Evolutionary conservation across 441 rosid genomes (phyloP), one percentile per base, ranked within the genome.

Genomic region (Melastoma candidum): DNA sequence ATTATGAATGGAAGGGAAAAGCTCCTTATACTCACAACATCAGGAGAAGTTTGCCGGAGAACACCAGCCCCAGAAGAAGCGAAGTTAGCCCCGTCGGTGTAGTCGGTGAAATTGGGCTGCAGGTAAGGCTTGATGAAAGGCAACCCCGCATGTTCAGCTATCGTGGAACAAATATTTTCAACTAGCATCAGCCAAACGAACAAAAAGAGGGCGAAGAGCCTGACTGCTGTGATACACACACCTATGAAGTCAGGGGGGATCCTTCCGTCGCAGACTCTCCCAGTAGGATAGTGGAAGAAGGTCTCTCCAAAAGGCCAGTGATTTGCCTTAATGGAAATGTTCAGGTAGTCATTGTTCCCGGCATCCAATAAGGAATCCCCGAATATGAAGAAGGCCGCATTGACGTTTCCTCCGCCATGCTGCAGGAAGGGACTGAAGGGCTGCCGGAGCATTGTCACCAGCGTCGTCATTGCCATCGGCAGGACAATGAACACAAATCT

Each of bases 61-160:
- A 48, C 58, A 13, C 60, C 60, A 0, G 54, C 64, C 22, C 65
- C 72, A 1, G 54, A 60, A 2, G 58, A 58, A 3, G 72, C 72
- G 22, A 68, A 68, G 56, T 57, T 68, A 2, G 54, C 72, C 43
- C 72, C 68, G 22, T 59, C 26, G 4, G 48, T 56, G 44, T 48
- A 63, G n/a, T 63, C 11, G 50, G 48, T 53, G 51, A 43, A 50
- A 11, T 60, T 47, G 0, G 72, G 64, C 24, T 58, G 12, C 11
- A 68, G 39, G 43, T 68, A 63, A 0, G 64, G 57, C 8, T 46
- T 47, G 29, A 56, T 49, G 12, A 49, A 29, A 1, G 72, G 68
- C 26, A 63, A 27, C 7, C 56, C 60, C 44, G 49, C 46, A 47
- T 54, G 11, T 41, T 46, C 46, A 2, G 68, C 68, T 52, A 53